phyloP scores from a whole-genome alignment of 805 yeast genomes.

The Myxozyma neotropica region DNA sequence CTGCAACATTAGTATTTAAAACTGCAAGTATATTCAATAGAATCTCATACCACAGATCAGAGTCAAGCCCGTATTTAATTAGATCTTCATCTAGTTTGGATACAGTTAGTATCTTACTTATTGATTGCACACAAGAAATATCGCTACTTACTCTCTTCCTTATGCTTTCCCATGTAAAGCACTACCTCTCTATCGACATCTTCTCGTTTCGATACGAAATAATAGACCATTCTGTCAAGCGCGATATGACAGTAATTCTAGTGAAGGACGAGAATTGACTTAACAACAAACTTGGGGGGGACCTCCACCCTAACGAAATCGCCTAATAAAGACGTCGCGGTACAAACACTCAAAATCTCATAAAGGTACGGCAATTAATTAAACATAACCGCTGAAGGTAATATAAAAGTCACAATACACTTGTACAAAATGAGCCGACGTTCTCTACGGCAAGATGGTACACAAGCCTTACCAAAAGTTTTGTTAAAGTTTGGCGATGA shows the following conservation, averaged over 20 bases:
- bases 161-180: constrained; percentile 73
- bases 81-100: constrained; percentile 49
- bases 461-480: background rate
- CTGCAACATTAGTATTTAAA: constrained; percentile 4
- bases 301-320: too few relatives aligned
- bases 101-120: background rate
- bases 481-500: background rate
- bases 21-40: background rate
- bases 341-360: too few relatives aligned
- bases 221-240: constrained; percentile 58
- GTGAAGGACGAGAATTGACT: too few relatives aligned
- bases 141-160: constrained; percentile 55
- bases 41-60: constrained; percentile 59
- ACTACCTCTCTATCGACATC: constrained; percentile 43
- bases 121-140: background rate
- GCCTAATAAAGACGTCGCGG: too few relatives aligned
- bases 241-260: too few relatives aligned
- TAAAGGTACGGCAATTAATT: too few relatives aligned
- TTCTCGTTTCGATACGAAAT: constrained; percentile 46
- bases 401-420: too few relatives aligned
- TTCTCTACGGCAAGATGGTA: too few relatives aligned
- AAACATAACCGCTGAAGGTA: too few relatives aligned
- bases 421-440: too few relatives aligned
- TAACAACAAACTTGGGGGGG: too few relatives aligned
- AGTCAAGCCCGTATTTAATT: constrained; percentile 64